A percentile compares a stretch with the other conserved stretches of the same genome.
Conservation (phyloP, 768 basidiomycete species). For the Lyophyllum semitale region DNA sequence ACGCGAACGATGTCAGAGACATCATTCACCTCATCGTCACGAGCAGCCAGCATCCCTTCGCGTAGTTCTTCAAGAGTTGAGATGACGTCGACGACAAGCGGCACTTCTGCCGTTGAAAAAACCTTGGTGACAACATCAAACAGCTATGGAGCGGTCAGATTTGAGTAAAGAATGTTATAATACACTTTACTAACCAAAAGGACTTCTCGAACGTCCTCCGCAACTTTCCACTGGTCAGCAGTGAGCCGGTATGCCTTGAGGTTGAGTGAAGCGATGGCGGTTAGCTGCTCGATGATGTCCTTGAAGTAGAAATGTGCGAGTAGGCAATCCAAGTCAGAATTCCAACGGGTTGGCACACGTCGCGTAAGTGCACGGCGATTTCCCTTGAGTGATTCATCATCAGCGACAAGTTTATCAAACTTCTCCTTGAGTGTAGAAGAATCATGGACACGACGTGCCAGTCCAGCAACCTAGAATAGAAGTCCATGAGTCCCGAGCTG, state of each 20-base stretch:
- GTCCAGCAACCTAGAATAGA: slow-evolving; percentile 23
- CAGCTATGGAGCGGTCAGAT: slow-evolving; percentile 18
- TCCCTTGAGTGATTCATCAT: slow-evolving; percentile 8
- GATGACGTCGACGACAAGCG: slow-evolving; percentile 21
- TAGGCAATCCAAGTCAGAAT: slow-evolving; percentile 29
- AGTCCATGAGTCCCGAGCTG: no score
- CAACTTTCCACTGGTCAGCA: slow-evolving; percentile 24
- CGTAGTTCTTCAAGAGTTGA: slow-evolving; percentile 15
- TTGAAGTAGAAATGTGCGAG: slow-evolving; percentile 25
- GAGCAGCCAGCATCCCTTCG: slow-evolving; percentile 15
- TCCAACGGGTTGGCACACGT: slow-evolving; percentile 32
- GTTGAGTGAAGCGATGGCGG: slow-evolving; percentile 5
- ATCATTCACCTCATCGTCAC: slow-evolving; percentile 15
- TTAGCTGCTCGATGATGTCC: slow-evolving; percentile 22
- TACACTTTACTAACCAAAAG: slow-evolving; percentile 19
- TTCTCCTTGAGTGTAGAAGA: slow-evolving; percentile 20
- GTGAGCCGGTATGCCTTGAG: slow-evolving; percentile 22
- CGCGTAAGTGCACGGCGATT: slow-evolving; percentile 19
- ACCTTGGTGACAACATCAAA: slow-evolving; percentile 24
- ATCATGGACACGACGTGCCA: slow-evolving; percentile 28
- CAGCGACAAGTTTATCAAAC: slow-evolving; percentile 23
- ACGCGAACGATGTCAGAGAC: slow-evolving; percentile 16
- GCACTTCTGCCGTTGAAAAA: slow-evolving; percentile 25
- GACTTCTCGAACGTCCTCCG: slow-evolving; percentile 24
- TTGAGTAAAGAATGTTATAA: neutral